phyloP scores from a whole-genome alignment of 306 rosid species.

The Amphicarpaea edgeworthii region DNA sequence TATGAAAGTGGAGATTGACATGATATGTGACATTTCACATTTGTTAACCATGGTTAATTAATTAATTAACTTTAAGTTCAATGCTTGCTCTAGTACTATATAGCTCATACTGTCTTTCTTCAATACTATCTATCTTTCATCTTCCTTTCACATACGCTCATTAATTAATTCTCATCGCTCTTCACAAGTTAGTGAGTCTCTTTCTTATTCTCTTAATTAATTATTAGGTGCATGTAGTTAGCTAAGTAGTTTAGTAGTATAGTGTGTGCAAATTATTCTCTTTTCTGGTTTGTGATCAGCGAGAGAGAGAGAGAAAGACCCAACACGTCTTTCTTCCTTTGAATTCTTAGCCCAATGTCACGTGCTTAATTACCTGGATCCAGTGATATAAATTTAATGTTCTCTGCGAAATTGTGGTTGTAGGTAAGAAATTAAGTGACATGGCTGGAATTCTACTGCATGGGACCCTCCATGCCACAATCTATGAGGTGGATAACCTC shows the following conservation, averaged over 20 bases:
- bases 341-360: neutral
- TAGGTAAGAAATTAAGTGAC: conserved; percentile 58
- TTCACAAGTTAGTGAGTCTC: conserved; percentile 10
- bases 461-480: conserved; percentile 82
- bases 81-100: neutral
- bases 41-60: neutral
- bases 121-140: neutral
- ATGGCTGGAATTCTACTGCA: conserved; percentile 70
- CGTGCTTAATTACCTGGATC: neutral
- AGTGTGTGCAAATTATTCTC: too few relatives aligned
- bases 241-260: too few relatives aligned
- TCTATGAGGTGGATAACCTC: conserved; percentile 70
- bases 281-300: too few relatives aligned
- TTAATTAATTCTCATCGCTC: neutral
- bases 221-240: too few relatives aligned
- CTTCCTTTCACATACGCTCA: neutral
- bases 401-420: neutral
- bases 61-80: too few relatives aligned
- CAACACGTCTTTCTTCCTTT: neutral
- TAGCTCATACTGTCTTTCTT: neutral
- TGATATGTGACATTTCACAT: neutral
- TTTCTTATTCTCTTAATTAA: neutral
- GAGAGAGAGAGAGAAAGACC: too few relatives aligned
- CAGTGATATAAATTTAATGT: neutral
- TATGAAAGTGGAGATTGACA: neutral